These are phyloP conservation scores for Fraxinus nigra DNA, from an alignment of 305 asterid species.

Conservation along the genomic window DNA sequence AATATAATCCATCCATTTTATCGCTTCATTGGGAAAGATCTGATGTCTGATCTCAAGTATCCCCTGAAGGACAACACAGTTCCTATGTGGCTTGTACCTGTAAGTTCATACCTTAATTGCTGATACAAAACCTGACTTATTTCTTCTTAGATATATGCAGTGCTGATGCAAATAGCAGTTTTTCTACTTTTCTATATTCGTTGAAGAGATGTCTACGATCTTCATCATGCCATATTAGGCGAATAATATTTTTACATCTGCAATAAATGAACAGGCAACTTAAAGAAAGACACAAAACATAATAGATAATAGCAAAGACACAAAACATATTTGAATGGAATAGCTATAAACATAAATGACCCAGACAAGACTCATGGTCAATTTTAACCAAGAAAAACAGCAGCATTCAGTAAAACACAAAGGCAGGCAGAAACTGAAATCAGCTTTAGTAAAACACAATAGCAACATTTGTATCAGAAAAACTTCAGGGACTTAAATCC, in stretches of 20 bases:
- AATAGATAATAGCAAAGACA: too few relatives aligned
- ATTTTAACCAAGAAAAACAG: too few relatives aligned
- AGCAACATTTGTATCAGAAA: too few relatives aligned
- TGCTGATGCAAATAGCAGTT: slow-evolving; percentile 51
- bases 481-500: too few relatives aligned
- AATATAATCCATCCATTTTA: slow-evolving; percentile 61
- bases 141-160: slow-evolving; percentile 49
- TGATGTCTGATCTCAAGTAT: slow-evolving; percentile 79
- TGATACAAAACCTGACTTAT: neutral
- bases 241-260: slow-evolving; percentile 12
- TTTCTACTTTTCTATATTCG: slow-evolving; percentile 64
- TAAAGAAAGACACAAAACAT: too few relatives aligned
- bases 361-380: too few relatives aligned
- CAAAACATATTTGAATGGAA: too few relatives aligned
- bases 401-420: too few relatives aligned
- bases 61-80: slow-evolving; percentile 59
- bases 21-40: slow-evolving; percentile 80
- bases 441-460: too few relatives aligned
- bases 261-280: too few relatives aligned
- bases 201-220: slow-evolving; percentile 71
- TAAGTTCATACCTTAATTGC: slow-evolving; percentile 34
- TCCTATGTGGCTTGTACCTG: slow-evolving; percentile 74
- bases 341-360: too few relatives aligned
- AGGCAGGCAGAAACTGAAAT: too few relatives aligned
- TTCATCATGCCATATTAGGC: slow-evolving; percentile 78